Percentiles rank a stretch among this genome's conserved stretches.
These are phyloP conservation scores for Pulveroboletus sp. DNA, from an alignment of 768 basidiomycete species.

Conservation along the genomic window DNA sequence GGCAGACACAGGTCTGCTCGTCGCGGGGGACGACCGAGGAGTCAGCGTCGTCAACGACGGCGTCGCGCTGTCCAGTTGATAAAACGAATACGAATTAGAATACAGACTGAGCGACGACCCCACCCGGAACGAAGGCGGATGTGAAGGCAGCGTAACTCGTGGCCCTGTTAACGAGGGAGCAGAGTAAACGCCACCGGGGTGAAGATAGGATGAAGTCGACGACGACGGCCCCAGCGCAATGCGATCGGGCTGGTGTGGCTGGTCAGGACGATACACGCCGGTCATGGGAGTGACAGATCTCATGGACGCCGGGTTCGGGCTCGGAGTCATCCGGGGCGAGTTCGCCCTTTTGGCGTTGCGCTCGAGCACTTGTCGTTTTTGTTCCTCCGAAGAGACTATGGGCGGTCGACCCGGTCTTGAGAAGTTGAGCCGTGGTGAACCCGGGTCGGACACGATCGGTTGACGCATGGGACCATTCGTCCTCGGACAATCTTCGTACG, in stretches of 20 bases:
- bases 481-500: constrained; percentile 25
- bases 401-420: constrained; percentile 57
- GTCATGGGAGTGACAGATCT: constrained; percentile 21
- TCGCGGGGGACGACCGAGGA: constrained; percentile 14
- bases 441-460: constrained; percentile 36
- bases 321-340: constrained; percentile 30
- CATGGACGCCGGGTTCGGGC: constrained; percentile 4
- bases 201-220: constrained; percentile 18
- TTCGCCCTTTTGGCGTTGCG: constrained; percentile 48
- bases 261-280: constrained; percentile 15
- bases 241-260: neutral
- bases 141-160: constrained; percentile 23
- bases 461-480: constrained; percentile 32
- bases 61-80: constrained; percentile 46
- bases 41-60: constrained; percentile 40
- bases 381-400: constrained; percentile 35
- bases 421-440: constrained; percentile 48
- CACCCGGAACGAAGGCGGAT: constrained; percentile 36
- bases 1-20: constrained; percentile 15
- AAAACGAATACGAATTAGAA: constrained; percentile 60
- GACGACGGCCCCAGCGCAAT: neutral
- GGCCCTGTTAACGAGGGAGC: constrained; percentile 14
- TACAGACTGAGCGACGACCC: constrained; percentile 46
- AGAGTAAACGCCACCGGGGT: constrained; percentile 13
- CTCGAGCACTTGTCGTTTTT: constrained; percentile 48